phyloP scores from a whole-genome alignment of 2,329 filamentous ascomycete genomes.

The Colletotrichum sp. region DNA sequence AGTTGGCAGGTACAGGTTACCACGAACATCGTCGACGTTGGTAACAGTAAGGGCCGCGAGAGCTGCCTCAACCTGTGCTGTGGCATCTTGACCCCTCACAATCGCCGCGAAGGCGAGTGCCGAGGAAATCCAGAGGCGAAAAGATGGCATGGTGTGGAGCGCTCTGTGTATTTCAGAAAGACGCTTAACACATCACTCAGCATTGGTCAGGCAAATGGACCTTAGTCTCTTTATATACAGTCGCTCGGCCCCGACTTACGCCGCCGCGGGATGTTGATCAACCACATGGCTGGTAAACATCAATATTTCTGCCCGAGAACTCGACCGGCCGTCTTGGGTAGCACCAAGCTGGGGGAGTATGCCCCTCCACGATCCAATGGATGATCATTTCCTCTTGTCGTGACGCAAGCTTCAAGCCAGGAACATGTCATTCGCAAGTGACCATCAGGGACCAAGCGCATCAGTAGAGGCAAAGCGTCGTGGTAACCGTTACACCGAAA shows the following conservation, averaged over 20 bases:
- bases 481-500: conserved; percentile 5
- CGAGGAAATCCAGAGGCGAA: conserved; percentile 4
- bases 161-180: neutral
- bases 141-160: neutral
- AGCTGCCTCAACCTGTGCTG: conserved; percentile 11
- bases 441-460: neutral
- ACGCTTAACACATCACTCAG: neutral
- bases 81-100: neutral
- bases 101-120: conserved; percentile 5
- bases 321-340: conserved; percentile 6
- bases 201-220: neutral
- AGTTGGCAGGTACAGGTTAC: conserved; percentile 40
- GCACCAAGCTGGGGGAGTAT: neutral
- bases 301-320: neutral
- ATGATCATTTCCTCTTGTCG: neutral
- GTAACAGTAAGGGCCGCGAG: conserved; percentile 29
- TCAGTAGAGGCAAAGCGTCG: neutral
- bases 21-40: conserved; percentile 41
- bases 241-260: neutral
- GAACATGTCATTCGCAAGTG: neutral
- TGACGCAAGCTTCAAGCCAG: neutral
- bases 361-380: neutral
- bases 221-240: neutral
- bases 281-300: neutral
- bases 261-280: neutral